Evolutionary conservation across 208 protist species (phyloP).

Genomic region (Acanthamoeba culbertsoni): DNA sequence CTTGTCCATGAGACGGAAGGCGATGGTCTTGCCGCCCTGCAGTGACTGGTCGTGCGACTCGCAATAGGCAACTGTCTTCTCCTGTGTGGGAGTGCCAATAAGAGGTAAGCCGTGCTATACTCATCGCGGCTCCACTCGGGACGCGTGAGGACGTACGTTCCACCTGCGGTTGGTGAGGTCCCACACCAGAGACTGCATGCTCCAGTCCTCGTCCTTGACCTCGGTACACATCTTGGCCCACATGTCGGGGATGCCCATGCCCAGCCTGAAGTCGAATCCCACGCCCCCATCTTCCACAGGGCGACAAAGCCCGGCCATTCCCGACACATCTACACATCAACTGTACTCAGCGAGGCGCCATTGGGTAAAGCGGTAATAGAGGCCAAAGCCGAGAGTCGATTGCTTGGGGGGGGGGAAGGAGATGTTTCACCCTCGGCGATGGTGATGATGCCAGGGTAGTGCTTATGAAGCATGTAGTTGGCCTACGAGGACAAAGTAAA

Average conservation of each 20-base stretch:
- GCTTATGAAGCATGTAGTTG: slow-evolving; percentile 73
- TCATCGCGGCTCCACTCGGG: no score
- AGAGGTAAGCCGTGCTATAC: neutral
- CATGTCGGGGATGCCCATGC: slow-evolving; percentile 90
- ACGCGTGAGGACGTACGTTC: slow-evolving; percentile 18
- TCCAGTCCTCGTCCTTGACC: slow-evolving; percentile 84
- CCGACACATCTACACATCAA: slow-evolving; percentile 83
- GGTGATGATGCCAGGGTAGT: slow-evolving; percentile 73
- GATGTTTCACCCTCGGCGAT: slow-evolving; percentile 85
- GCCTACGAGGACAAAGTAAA: slow-evolving; percentile 40
- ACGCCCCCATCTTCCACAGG: slow-evolving; percentile 87
- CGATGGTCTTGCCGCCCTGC: slow-evolving; percentile 92
- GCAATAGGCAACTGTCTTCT: slow-evolving; percentile 87
- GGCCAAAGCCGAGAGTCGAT: neutral
- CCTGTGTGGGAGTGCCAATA: slow-evolving; percentile 68
- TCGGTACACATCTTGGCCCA: slow-evolving; percentile 82
- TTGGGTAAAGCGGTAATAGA: neutral
- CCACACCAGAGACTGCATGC: slow-evolving; percentile 83
- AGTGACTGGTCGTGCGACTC: slow-evolving; percentile 93
- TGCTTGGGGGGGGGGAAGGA: no score
- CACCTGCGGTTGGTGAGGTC: slow-evolving; percentile 83
- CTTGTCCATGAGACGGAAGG: slow-evolving; percentile 93
- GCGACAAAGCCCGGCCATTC: slow-evolving; percentile 84
- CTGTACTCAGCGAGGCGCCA: neutral
- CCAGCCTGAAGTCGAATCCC: slow-evolving; percentile 90